A percentile compares a stretch with the other conserved stretches of the same genome.
phyloP scores from a whole-genome alignment of 176 grass and related monocot species.

The Elaeis guineensis region DNA sequence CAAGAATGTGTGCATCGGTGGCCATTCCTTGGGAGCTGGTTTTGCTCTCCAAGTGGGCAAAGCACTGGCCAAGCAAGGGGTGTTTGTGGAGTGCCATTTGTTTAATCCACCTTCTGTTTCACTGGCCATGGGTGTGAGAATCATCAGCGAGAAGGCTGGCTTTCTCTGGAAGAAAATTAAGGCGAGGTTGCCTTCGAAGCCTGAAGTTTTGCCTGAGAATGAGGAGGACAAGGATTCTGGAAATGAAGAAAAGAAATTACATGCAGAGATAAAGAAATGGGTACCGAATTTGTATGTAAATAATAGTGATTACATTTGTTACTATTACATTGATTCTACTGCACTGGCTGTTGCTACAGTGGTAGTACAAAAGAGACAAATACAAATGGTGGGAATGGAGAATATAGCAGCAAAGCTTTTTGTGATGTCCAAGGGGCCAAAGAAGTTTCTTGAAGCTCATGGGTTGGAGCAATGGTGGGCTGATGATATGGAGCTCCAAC shows the following conservation, averaged over 20 bases:
- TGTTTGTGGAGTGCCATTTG: constrained; percentile 85
- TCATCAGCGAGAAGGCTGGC: constrained; percentile 53
- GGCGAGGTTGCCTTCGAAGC: constrained; percentile 31
- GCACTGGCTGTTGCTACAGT: constrained; percentile 30
- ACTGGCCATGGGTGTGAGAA: constrained; percentile 53
- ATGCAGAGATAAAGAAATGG: constrained; percentile 40
- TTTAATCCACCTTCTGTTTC: constrained; percentile 92
- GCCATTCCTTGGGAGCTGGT: constrained; percentile 76
- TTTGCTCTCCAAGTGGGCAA: constrained; percentile 85
- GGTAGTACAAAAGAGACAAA: constrained; percentile 13
- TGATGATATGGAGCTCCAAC: constrained; percentile 61
- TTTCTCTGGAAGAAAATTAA: constrained; percentile 45
- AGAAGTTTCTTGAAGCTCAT: constrained; percentile 65
- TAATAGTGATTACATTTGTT: constrained; percentile 84
- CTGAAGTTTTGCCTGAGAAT: neutral
- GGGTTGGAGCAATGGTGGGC: constrained; percentile 87
- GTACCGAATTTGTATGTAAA: constrained; percentile 80
- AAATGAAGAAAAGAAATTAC: constrained; percentile 16
- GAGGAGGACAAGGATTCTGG: neutral
- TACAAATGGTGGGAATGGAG: constrained; percentile 21
- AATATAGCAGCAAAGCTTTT: constrained; percentile 45
- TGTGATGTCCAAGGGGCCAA: constrained; percentile 62
- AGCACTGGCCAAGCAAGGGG: constrained; percentile 59
- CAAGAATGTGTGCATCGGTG: constrained; percentile 39
- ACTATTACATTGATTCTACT: constrained; percentile 58